Evolutionary conservation across 1,139 yeast genomes (phyloP), one percentile per base, ranked within the genome.

Genomic region (Debaryomycetaceae sp.): DNA sequence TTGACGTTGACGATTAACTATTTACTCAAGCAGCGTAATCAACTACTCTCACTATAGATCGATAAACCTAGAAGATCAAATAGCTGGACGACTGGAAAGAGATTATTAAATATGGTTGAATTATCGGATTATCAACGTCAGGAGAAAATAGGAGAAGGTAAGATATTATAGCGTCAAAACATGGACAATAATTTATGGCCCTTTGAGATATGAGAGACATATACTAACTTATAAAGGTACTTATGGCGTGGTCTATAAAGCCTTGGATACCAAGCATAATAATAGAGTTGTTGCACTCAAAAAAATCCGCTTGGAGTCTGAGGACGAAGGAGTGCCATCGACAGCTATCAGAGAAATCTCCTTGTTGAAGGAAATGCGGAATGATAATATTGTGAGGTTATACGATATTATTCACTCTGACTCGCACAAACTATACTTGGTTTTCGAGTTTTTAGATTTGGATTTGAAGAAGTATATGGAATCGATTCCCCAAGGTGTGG

Each of bases 391-490:
- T 52, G 97, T 93, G 36, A 75, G 96, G 42, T 74, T 95, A 43
- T 89, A 86, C 63, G 97, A 95, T 64, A 93, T 95, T 56, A 96
- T 95, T 49, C 99, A 95, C 65, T 86, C 96, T n/a, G 98, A 91
- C 67, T 85, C 95, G 13, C 96, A 91, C 64, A 93, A 93, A 66
- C 76, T 95, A 45, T 91, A 93, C 66, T 77, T 95, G 45, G 99
- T 95, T 49, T 87, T 88, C 68, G 99, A 95, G 70, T 90, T 84
- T 60, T 75, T 95, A 55, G 99, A 95, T 62, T 76, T 91, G 65
- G 99, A 95, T 66, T 79, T 95, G 63, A 93, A 95, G 65, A 86
- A 90, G 65, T 95, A 95, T 69, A 95, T 95, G 99, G 99, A 93
- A 65, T 77, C 88, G 38, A 87, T 91, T 48, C 98, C 98, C 8